Percentiles rank a stretch among this genome's conserved stretches.
These are phyloP conservation scores for Mortierella sp. DNA, from an alignment of 371 early-diverging fungal genomes.

Conservation along the genomic window DNA sequence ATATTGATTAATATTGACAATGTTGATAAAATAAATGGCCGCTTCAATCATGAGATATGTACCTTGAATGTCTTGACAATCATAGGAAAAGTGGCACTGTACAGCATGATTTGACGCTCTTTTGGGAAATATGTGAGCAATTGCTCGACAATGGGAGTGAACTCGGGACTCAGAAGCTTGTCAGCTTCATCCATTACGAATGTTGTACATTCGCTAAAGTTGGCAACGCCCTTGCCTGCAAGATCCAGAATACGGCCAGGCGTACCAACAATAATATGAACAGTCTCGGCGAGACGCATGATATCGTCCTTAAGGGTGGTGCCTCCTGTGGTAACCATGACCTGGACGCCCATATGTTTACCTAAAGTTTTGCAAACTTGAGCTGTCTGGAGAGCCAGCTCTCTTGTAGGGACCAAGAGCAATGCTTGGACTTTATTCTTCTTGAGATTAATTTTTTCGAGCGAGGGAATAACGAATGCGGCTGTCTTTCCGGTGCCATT, in stretches of 20 bases:
- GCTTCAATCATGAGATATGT: neutral
- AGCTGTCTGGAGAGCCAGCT: conserved; percentile 96
- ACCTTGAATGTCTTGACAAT: conserved; percentile 94
- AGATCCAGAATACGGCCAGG: conserved; percentile 98
- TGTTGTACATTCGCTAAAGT: conserved; percentile 87
- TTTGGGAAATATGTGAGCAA: conserved; percentile 86
- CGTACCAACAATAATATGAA: conserved; percentile 97
- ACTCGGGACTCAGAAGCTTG: conserved; percentile 96
- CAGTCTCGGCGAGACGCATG: conserved; percentile 90
- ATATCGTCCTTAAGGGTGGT: conserved; percentile 98
- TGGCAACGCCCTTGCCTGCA: conserved; percentile 89
- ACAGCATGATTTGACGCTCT: conserved; percentile 95
- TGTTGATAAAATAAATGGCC: neutral
- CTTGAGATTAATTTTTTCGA: conserved; percentile 92
- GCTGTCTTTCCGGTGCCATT: conserved; percentile 99
- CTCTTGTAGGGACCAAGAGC: conserved; percentile 97
- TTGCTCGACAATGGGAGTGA: conserved; percentile 96
- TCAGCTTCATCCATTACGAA: conserved; percentile 99
- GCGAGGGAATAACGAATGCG: conserved; percentile 95
- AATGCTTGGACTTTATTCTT: conserved; percentile 86
- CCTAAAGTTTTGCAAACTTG: conserved; percentile 96
- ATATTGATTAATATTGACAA: neutral
- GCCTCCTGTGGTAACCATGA: conserved; percentile 99
- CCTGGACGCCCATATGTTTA: conserved; percentile 92
- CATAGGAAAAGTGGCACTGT: conserved; percentile 98